Evolutionary conservation across 257 asterid species (phyloP), one percentile per base, ranked within the genome.

Genomic region (Petunia axillaris): DNA sequence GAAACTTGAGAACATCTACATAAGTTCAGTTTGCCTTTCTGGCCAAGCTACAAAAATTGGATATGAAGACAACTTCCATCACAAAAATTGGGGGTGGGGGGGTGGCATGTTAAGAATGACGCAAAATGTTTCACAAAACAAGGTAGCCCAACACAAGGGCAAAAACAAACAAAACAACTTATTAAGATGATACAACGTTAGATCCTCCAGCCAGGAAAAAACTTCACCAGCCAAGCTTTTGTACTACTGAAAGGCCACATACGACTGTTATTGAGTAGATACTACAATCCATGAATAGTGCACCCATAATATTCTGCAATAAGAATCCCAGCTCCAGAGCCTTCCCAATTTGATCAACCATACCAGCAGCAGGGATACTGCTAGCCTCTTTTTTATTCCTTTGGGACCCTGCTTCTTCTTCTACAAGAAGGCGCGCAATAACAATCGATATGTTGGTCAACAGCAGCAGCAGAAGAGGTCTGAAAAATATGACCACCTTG

Each of bases 271-370:
- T 84, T 0, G 88, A 87, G 78, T 92, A 95, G 77, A 95, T 67
- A 75, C 97, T 83, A 65, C 90, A 84, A 82, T 95, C 99, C 84
- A 95, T 88, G 57, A 90, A 84, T 86, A 90, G n/a, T 8, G 97
- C 96, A 67, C 84, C 85, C 52, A 79, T n/a, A 76, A 88, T 67
- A 8, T 84, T 89, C 83, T 88, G 88, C 88, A 91, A 50, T 64
- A 90, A 82, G 52, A 92, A 78, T 37, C 87, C 90, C 6, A 81
- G 71, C 83, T 91, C 95, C 81, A 95, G 80, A 64, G 89, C 92
- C 81, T 86, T 85, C 63, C 93, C 91, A 59, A 93, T 53, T 53
- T 87, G 95, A 86, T 91, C 88, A n/a, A 86, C 84, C 84, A 84
- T 63, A 67, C 76, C 89, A 81, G 71, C 80, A 0, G 83, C 25